A percentile compares a stretch with the other conserved stretches of the same genome.
phyloP scores from a whole-genome alignment of 768 basidiomycete genomes.

The Suillus variegatus region DNA sequence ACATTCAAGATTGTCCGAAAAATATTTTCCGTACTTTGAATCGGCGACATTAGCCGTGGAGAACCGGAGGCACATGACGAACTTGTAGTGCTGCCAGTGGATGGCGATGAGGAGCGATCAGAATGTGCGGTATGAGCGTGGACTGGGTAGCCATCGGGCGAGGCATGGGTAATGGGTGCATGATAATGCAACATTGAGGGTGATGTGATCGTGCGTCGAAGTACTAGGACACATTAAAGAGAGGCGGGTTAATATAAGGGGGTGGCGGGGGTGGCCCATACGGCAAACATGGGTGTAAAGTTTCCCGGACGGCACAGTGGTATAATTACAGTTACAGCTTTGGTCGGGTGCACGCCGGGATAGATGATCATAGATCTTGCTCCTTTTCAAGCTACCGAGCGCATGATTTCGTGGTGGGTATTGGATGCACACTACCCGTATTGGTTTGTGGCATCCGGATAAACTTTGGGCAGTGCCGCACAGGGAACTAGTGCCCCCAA shows the following conservation, averaged over 20 bases:
- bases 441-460: slow-evolving; percentile 14
- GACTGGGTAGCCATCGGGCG: background rate
- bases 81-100: background rate
- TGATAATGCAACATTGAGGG: slow-evolving; percentile 20
- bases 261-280: slow-evolving; percentile 6
- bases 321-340: slow-evolving; percentile 13
- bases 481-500: background rate
- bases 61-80: background rate
- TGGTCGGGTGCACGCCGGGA: background rate
- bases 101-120: background rate
- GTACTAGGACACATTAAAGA: slow-evolving; percentile 1
- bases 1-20: slow-evolving; percentile 66
- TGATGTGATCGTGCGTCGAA: slow-evolving; percentile 8
- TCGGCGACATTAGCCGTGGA: slow-evolving; percentile 17
- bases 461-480: slow-evolving; percentile 18
- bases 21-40: slow-evolving; percentile 45
- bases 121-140: background rate
- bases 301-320: slow-evolving; percentile 21
- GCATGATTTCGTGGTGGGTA: too few species aligned
- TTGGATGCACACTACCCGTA: slow-evolving; percentile 6
- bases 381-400: background rate
- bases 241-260: slow-evolving; percentile 27
- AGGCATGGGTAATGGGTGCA: slow-evolving; percentile 8
- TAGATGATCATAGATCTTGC: slow-evolving; percentile 1
- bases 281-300: slow-evolving; percentile 20